Percentiles rank a stretch among this genome's conserved stretches.
Conservation (phyloP, 2,329 filamentous ascomycete genomes). For the Chaetomiaceae sp. region DNA sequence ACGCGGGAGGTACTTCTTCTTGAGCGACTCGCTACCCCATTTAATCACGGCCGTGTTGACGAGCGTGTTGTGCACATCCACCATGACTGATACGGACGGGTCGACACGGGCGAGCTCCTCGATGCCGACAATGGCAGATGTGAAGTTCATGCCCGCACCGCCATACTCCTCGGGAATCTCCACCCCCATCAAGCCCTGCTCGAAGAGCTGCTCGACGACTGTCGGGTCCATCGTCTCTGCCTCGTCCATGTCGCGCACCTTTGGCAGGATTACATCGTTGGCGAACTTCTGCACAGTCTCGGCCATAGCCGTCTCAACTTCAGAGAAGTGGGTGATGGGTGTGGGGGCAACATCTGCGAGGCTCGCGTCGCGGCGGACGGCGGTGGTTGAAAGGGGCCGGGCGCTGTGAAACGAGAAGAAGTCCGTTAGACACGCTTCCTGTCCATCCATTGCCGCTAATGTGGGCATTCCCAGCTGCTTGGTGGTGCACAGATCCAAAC, state of each 20-base stretch:
- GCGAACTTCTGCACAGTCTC: constrained; percentile 91
- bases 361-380: constrained; percentile 53
- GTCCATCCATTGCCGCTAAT: not conserved
- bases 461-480: not conserved
- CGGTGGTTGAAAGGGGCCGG: constrained; percentile 58
- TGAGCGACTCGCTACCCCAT: constrained; percentile 69
- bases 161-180: constrained; percentile 98
- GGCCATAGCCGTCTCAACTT: constrained; percentile 83
- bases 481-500: not conserved
- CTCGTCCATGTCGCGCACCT: constrained; percentile 96
- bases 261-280: constrained; percentile 80
- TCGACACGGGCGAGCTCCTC: constrained; percentile 94
- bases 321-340: constrained; percentile 87
- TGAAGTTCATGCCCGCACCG: constrained; percentile 98
- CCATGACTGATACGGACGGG: constrained; percentile 89
- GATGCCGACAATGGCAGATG: constrained; percentile 89
- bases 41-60: constrained; percentile 92
- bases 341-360: constrained; percentile 79
- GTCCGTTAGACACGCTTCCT: not conserved
- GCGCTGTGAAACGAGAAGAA: constrained; percentile 26
- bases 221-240: constrained; percentile 85
- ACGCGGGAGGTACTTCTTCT: constrained; percentile 84
- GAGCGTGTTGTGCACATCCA: constrained; percentile 96
- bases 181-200: constrained; percentile 94
- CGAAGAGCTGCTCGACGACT: constrained; percentile 88